phyloP scores from a whole-genome alignment of 148 eudicot genomes.

The Rhododendron molle region DNA sequence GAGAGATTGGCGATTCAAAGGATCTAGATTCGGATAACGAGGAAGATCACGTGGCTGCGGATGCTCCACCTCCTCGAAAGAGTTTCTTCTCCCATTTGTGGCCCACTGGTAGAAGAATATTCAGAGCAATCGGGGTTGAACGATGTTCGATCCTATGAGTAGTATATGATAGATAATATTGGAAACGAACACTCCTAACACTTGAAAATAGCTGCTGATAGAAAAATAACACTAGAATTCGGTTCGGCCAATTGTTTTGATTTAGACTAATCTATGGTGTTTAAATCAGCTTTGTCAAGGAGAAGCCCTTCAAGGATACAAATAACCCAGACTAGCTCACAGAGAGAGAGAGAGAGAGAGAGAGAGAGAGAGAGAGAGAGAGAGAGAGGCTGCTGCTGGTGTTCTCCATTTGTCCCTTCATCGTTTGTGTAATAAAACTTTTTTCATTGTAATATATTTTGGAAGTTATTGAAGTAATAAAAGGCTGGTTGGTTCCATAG shows the following conservation, averaged over 20 bases:
- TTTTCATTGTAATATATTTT: neutral
- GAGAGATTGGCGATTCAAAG: conserved; percentile 18
- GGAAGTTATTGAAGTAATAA: neutral
- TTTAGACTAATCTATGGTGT: neutral
- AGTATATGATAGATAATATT: neutral
- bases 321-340: neutral
- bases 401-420: neutral
- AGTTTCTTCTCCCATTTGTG: conserved; percentile 41
- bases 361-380: neutral
- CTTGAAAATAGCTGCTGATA: neutral
- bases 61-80: conserved; percentile 16
- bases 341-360: neutral
- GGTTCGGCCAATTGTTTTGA: neutral
- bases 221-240: neutral
- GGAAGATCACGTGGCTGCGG: conserved; percentile 28
- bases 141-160: conserved; percentile 10
- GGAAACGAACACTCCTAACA: neutral
- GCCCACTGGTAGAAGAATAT: conserved; percentile 40
- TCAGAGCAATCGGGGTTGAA: conserved; percentile 7
- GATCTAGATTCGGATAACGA: conserved; percentile 25
- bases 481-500: neutral
- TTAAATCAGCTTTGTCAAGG: neutral
- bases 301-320: neutral
- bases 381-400: neutral
- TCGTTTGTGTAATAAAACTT: neutral